These are phyloP conservation scores for Asterella californica DNA, from an alignment of 225 moss, liverwort and hornwort species.

Conservation along the genomic window DNA sequence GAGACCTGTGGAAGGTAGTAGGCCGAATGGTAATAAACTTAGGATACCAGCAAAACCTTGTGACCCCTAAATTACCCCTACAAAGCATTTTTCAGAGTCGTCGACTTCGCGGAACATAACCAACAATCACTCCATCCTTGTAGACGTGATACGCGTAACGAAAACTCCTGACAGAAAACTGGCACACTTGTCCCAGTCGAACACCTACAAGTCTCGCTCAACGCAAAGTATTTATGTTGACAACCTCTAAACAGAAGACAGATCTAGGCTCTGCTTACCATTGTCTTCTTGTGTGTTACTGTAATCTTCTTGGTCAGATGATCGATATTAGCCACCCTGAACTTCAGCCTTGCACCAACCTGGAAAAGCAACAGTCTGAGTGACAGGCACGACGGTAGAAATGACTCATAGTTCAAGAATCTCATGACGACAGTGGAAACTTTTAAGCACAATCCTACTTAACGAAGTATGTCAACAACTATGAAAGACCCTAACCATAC, in stretches of 20 bases:
- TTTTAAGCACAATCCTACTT: background rate
- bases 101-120: background rate
- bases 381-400: background rate
- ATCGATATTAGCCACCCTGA: conserved; percentile 72
- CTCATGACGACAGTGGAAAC: background rate
- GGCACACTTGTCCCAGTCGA: background rate
- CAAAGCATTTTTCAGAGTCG: background rate
- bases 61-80: background rate
- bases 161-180: no score
- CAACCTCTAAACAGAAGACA: background rate
- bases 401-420: background rate
- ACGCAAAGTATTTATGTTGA: background rate
- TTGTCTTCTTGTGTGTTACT: conserved; percentile 69
- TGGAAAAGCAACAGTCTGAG: conserved; percentile 28
- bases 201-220: background rate
- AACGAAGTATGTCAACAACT: background rate
- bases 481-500: no score
- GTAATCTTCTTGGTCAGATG: conserved; percentile 55
- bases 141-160: no score
- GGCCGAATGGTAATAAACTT: background rate
- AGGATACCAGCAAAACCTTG: no score
- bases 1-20: conserved; percentile 52
- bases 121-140: background rate
- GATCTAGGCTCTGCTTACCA: conserved; percentile 45
- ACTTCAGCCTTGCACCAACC: conserved; percentile 80